phyloP scores from a whole-genome alignment of 2,329 filamentous ascomycete genomes.

The Aspergillus amoenus region DNA sequence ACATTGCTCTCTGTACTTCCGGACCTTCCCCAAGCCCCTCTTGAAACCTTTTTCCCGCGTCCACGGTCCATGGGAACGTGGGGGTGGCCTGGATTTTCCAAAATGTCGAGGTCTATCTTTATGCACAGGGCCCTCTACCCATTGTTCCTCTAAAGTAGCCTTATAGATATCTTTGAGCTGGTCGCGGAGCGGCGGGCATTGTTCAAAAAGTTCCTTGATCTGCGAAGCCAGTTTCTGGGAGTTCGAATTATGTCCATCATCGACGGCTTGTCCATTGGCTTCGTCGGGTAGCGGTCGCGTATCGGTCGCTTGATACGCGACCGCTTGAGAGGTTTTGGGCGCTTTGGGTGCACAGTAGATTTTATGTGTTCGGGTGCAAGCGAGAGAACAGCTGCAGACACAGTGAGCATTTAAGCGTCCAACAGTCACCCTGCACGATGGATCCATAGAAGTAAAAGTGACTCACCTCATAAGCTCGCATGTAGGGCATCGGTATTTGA shows the following conservation, averaged over 20 bases:
- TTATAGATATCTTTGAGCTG: slow-evolving; percentile 45
- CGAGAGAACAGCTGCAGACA: slow-evolving; percentile 44
- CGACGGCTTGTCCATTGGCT: slow-evolving; percentile 8
- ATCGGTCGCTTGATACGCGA: slow-evolving; percentile 5
- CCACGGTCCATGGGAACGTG: slow-evolving; percentile 37
- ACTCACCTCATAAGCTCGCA: slow-evolving; percentile 40
- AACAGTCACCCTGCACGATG: background rate
- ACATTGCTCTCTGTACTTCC: slow-evolving; percentile 37
- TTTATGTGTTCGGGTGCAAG: slow-evolving; percentile 47
- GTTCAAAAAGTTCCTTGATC: slow-evolving; percentile 38
- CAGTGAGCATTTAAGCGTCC: background rate
- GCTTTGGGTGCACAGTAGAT: slow-evolving; percentile 40
- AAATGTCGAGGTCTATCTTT: slow-evolving; percentile 24
- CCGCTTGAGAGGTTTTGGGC: slow-evolving; percentile 11
- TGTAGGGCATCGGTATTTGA: slow-evolving; percentile 41
- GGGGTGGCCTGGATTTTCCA: slow-evolving; percentile 27
- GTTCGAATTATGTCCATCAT: slow-evolving; percentile 10
- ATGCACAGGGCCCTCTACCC: slow-evolving; percentile 33
- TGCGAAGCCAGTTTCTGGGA: slow-evolving; percentile 29
- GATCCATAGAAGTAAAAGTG: background rate
- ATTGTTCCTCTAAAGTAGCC: slow-evolving; percentile 41
- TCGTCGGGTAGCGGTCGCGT: slow-evolving; percentile 10
- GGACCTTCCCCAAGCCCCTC: slow-evolving; percentile 40
- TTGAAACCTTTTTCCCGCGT: slow-evolving; percentile 45
- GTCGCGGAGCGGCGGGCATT: slow-evolving; percentile 39